Evolutionary conservation across 208 protist species (phyloP), one percentile per base, ranked within the genome.

Genomic region (Crithidia sp.): DNA sequence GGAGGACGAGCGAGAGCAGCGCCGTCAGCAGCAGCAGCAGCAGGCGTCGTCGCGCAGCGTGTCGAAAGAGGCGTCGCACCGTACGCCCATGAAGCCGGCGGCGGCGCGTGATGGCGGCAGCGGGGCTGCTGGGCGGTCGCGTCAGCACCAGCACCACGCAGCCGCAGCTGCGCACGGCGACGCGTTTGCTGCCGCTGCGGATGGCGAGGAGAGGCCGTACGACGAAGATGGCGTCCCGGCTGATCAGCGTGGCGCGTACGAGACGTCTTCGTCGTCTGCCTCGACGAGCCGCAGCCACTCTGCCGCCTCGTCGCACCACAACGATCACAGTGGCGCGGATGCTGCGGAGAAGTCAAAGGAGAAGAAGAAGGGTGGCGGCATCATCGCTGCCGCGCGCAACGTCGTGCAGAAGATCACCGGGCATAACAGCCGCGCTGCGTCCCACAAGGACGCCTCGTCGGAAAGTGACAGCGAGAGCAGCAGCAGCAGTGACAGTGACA

Each of bases 221-320:
- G 60, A 50, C 8, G 64, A 71, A 4, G 64, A 53, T 17, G 66
- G 49, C 56, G 44, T 56, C 3, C 39, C 65, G 2, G 74, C 65
- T 7, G 65, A 65, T n/a, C 49, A 69, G 43, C 66, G 44, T 3
- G 61, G 44, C 6, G 62, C 69, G 50, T 76, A 82, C 54, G 73
- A 70, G 49, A 82, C 77, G 8, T 67, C 57, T 52, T 80, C 75
- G 28, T 80, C 75, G 5, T 80, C 75, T 9, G 67, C 62, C 14
- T 12, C 63, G 17, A 75, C 67, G 43, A 80, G 67, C 62, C 75
- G 67, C 44, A 80, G 67, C 36, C 45, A 62, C n/a, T 80, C 75
- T 49, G 55, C 66, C 16, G 37, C 66, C 41, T 28, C 59, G 5
- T 64, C 59, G 7, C 13, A 58, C 37, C 37, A 66, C 28, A 47